phyloP scores from a whole-genome alignment of 2,329 filamentous ascomycete species.

The Aureobasidium leucospermi region DNA sequence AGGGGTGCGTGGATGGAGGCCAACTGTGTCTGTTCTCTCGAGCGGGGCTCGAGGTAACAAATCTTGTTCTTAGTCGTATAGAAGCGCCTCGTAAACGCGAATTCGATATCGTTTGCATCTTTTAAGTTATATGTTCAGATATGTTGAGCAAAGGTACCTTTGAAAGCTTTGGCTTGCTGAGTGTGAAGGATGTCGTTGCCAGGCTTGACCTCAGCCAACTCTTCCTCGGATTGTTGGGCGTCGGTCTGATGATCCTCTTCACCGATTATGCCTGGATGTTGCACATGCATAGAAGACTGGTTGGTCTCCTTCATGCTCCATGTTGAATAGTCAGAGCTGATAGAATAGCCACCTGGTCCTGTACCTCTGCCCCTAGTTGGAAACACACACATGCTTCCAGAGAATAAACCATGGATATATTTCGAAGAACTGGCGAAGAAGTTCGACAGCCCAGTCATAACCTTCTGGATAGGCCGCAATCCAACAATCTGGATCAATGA shows the following conservation, averaged over 20 bases:
- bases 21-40: background rate
- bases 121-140: background rate
- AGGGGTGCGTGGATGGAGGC: background rate
- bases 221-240: conserved; percentile 20
- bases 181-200: conserved; percentile 27
- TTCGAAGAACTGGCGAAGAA: conserved; percentile 38
- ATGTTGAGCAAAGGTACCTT: conserved; percentile 14
- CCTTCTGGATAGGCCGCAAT: conserved; percentile 41
- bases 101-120: background rate
- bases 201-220: conserved; percentile 25
- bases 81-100: background rate
- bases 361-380: conserved; percentile 40
- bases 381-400: conserved; percentile 31
- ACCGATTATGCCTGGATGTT: conserved; percentile 21
- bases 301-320: background rate
- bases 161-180: conserved; percentile 24
- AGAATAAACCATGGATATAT: conserved; percentile 32
- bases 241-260: conserved; percentile 20
- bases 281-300: conserved; percentile 19
- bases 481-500: conserved; percentile 42
- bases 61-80: background rate
- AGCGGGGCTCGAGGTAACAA: background rate
- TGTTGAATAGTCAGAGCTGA: background rate
- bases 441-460: conserved; percentile 40
- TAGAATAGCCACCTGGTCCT: conserved; percentile 37